A percentile compares a stretch with the other conserved stretches of the same genome.
These are phyloP conservation scores for Trametes coccinea DNA, from an alignment of 768 basidiomycete species.

Conservation along the genomic window DNA sequence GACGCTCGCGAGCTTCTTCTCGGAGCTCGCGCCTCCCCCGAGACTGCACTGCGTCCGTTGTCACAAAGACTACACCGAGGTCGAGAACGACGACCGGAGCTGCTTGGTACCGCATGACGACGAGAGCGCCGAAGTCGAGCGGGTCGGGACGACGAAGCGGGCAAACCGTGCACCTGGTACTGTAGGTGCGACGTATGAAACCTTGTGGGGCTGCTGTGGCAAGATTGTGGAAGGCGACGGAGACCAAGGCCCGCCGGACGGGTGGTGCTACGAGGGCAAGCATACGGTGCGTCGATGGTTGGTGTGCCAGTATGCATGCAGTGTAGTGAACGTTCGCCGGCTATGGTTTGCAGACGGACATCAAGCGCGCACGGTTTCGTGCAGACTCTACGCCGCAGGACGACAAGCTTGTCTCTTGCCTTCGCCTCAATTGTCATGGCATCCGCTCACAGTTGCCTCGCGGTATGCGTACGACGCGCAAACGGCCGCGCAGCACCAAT, in stretches of 20 bases:
- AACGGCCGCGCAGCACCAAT: constrained; percentile 32
- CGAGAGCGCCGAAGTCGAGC: constrained; percentile 74
- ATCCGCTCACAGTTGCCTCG: constrained; percentile 30
- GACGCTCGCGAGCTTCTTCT: constrained; percentile 59
- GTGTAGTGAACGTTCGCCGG: neutral
- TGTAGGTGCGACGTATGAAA: constrained; percentile 44
- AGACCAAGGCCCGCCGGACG: constrained; percentile 80
- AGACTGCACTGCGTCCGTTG: constrained; percentile 74
- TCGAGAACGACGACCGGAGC: constrained; percentile 72
- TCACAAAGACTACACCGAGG: constrained; percentile 66
- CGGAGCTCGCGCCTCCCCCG: constrained; percentile 63
- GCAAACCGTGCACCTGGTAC: constrained; percentile 25
- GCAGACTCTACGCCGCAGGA: constrained; percentile 67
- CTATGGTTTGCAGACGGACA: constrained; percentile 52
- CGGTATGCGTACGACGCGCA: constrained; percentile 25
- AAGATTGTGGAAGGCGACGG: constrained; percentile 73
- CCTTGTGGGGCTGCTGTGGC: constrained; percentile 75
- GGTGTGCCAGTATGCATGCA: neutral
- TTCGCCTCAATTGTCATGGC: constrained; percentile 54
- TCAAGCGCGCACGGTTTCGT: constrained; percentile 76
- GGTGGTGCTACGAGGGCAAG: constrained; percentile 84
- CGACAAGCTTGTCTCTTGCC: constrained; percentile 70
- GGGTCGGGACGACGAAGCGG: constrained; percentile 43
- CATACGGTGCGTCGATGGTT: constrained; percentile 58
- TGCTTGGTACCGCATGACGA: constrained; percentile 78